phyloP scores from a whole-genome alignment of 2,329 filamentous ascomycete genomes.

The Coniochaeta sp. region DNA sequence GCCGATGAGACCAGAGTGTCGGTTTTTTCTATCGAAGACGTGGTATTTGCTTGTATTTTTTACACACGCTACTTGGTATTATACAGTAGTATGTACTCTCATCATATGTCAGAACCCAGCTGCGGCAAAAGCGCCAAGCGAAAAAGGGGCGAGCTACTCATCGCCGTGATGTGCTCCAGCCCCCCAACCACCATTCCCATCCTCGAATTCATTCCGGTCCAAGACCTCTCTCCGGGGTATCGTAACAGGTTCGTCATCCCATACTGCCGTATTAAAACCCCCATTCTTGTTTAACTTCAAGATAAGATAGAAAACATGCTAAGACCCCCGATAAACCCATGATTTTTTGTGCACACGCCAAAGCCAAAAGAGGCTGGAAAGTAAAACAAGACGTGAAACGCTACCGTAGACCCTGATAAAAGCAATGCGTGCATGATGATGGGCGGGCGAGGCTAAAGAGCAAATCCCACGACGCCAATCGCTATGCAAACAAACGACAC shows the following conservation, averaged over 20 bases:
- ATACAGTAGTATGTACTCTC: background rate
- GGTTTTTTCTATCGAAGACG: background rate
- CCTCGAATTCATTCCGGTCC: background rate
- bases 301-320: background rate
- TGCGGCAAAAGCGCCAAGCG: background rate
- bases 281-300: background rate
- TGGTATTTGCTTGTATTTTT: too few relatives aligned
- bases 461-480: slow-evolving; percentile 25
- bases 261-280: background rate
- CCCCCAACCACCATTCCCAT: background rate
- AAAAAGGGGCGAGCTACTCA: background rate
- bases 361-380: background rate
- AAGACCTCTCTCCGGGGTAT: background rate
- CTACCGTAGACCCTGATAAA: too few relatives aligned
- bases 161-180: background rate
- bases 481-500: slow-evolving; percentile 25
- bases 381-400: too few relatives aligned
- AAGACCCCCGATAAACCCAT: background rate
- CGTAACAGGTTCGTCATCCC: background rate
- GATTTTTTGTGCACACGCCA: background rate
- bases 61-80: too few relatives aligned
- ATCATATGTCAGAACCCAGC: background rate
- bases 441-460: background rate
- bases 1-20: background rate
- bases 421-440: background rate